Evolutionary conservation across 257 asterid genomes (phyloP).

Genomic region (Solanum corneliomulleri): DNA sequence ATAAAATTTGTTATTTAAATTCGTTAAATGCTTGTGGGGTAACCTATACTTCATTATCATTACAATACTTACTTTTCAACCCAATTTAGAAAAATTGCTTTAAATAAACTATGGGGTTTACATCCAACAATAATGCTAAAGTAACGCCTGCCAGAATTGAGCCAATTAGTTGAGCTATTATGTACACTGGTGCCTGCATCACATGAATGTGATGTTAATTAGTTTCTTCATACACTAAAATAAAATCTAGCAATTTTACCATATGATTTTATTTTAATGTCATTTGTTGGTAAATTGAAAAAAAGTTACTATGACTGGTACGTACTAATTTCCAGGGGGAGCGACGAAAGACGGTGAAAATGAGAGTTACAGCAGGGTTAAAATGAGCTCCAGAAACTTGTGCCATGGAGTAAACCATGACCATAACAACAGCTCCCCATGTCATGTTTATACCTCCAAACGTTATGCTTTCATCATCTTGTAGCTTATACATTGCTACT

Average conservation of each 20-base stretch:
- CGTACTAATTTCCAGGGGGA: conserved; percentile 62
- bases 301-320: not conserved
- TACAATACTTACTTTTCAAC: not conserved
- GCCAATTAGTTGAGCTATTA: conserved; percentile 47
- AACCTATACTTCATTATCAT: not conserved
- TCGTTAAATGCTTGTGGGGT: not conserved
- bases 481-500: conserved; percentile 37
- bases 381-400: conserved; percentile 89
- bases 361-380: conserved; percentile 66
- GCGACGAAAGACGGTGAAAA: conserved; percentile 39
- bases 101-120: conserved; percentile 29
- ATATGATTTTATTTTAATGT: not conserved
- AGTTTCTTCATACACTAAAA: not conserved
- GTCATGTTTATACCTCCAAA: conserved; percentile 55
- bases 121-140: conserved; percentile 27
- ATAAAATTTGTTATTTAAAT: not conserved
- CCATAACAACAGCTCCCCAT: conserved; percentile 75
- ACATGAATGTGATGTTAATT: not conserved
- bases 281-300: not conserved
- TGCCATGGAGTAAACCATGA: conserved; percentile 55
- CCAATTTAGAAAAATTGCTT: conserved; percentile 44
- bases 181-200: conserved; percentile 50
- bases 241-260: not conserved
- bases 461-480: conserved; percentile 39
- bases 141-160: conserved; percentile 54